phyloP scores from a whole-genome alignment of 164 flowering plant genomes.

The Sedum album region DNA sequence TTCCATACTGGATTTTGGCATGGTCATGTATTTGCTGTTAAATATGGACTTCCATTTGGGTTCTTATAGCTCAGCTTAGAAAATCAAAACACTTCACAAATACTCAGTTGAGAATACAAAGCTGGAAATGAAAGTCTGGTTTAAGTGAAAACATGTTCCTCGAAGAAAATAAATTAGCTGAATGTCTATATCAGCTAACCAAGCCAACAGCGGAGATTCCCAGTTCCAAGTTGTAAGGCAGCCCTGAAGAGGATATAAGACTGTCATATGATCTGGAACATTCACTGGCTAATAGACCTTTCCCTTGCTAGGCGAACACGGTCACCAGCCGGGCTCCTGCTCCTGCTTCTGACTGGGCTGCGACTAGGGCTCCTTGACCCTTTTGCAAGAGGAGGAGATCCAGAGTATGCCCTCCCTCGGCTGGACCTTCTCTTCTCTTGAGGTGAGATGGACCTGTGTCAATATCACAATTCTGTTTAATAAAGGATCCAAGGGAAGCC shows the following conservation, averaged over 20 bases:
- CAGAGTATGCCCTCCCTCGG: slow-evolving; percentile 33
- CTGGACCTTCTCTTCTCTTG: slow-evolving; percentile 27
- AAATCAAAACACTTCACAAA: too few species aligned
- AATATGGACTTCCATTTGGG: slow-evolving; percentile 36
- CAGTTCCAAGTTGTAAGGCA: not conserved
- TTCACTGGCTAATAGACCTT: not conserved
- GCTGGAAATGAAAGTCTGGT: not conserved
- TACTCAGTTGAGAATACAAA: too few species aligned
- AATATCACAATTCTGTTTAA: not conserved
- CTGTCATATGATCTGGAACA: not conserved
- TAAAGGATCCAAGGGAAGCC: not conserved
- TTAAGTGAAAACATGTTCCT: not conserved
- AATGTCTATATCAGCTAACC: not conserved
- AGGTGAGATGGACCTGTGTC: slow-evolving; percentile 49
- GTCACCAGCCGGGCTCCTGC: slow-evolving; percentile 14
- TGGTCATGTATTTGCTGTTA: slow-evolving; percentile 28
- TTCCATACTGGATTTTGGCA: slow-evolving; percentile 25
- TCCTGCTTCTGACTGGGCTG: slow-evolving; percentile 26
- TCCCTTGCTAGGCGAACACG: not conserved
- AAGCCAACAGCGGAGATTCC: not conserved
- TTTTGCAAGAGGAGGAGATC: slow-evolving; percentile 25
- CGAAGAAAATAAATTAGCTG: not conserved
- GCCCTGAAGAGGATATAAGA: not conserved
- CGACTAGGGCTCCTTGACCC: slow-evolving; percentile 30
- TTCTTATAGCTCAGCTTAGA: slow-evolving; percentile 25